Evolutionary conservation across 2,329 filamentous ascomycete species (phyloP).

Genomic region (Eutypella sp.): DNA sequence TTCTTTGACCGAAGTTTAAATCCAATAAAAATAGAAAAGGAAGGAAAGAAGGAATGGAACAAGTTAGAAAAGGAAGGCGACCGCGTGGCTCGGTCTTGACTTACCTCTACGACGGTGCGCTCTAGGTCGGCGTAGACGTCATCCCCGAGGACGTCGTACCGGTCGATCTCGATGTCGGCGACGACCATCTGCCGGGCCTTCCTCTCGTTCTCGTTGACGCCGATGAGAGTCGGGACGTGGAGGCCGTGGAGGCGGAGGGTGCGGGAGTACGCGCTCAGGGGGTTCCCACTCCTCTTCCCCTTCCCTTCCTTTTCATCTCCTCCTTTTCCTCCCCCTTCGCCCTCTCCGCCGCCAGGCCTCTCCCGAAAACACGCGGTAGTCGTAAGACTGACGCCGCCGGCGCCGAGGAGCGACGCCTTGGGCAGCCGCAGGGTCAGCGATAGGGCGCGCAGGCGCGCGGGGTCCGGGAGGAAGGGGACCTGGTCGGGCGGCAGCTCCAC

Average conservation of each 20-base stretch:
- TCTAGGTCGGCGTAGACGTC: constrained; percentile 57
- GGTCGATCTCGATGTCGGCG: constrained; percentile 58
- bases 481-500: constrained; percentile 25
- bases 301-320: too few relatives aligned
- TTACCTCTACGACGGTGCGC: constrained; percentile 55
- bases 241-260: constrained; percentile 51
- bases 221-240: constrained; percentile 62
- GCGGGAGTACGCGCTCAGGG: constrained; percentile 23
- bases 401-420: constrained; percentile 64
- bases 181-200: constrained; percentile 61
- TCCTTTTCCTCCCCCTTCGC: too few relatives aligned
- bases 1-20: too few relatives aligned
- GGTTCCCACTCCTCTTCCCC: constrained; percentile 15
- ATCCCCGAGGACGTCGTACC: constrained; percentile 33
- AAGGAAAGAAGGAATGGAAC: not conserved
- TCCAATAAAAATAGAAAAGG: too few relatives aligned
- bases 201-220: constrained; percentile 69
- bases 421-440: constrained; percentile 53
- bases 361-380: constrained; percentile 38
- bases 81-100: constrained; percentile 10
- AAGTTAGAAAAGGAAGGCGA: constrained; percentile 4
- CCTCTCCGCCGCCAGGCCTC: too few relatives aligned
- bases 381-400: constrained; percentile 52
- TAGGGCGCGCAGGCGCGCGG: constrained; percentile 37
- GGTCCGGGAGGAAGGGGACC: constrained; percentile 30